phyloP scores from a whole-genome alignment of 371 early-diverging fungal genomes.

The Mucor lusitanicus region DNA sequence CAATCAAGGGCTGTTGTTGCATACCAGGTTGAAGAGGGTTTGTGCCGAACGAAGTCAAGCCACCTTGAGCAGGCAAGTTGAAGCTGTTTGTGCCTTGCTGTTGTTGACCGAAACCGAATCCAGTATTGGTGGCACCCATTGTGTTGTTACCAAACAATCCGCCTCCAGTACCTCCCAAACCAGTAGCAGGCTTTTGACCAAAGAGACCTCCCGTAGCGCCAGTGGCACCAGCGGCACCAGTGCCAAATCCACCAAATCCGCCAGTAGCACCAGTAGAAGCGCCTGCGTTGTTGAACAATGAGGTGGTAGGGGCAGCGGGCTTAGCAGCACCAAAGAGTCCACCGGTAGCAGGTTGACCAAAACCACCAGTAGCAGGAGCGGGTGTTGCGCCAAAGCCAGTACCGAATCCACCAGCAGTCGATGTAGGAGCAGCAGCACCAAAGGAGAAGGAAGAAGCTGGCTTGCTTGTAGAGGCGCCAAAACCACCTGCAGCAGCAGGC shows the following conservation, averaged over 20 bases:
- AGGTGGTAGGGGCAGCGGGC: constrained; percentile 47
- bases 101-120: constrained; percentile 34
- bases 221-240: constrained; percentile 33
- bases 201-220: constrained; percentile 43
- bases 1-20: constrained; percentile 58
- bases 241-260: constrained; percentile 47
- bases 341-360: constrained; percentile 29
- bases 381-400: constrained; percentile 13
- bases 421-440: constrained; percentile 20
- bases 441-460: constrained; percentile 53
- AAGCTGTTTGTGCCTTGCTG: constrained; percentile 30
- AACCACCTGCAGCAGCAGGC: constrained; percentile 18
- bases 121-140: background rate
- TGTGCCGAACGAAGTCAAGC: constrained; percentile 47
- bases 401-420: background rate
- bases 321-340: constrained; percentile 62
- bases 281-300: constrained; percentile 51
- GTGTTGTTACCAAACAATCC: constrained; percentile 30
- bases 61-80: constrained; percentile 45
- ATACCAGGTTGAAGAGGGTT: constrained; percentile 36
- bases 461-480: constrained; percentile 37
- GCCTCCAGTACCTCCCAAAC: constrained; percentile 32
- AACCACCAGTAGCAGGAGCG: constrained; percentile 42
- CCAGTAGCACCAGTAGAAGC: constrained; percentile 35
- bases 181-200: constrained; percentile 41